A percentile compares a stretch with the other conserved stretches of the same genome.
phyloP scores from a whole-genome alignment of 768 basidiomycete genomes.

The Dacryopinax primogenitus region DNA sequence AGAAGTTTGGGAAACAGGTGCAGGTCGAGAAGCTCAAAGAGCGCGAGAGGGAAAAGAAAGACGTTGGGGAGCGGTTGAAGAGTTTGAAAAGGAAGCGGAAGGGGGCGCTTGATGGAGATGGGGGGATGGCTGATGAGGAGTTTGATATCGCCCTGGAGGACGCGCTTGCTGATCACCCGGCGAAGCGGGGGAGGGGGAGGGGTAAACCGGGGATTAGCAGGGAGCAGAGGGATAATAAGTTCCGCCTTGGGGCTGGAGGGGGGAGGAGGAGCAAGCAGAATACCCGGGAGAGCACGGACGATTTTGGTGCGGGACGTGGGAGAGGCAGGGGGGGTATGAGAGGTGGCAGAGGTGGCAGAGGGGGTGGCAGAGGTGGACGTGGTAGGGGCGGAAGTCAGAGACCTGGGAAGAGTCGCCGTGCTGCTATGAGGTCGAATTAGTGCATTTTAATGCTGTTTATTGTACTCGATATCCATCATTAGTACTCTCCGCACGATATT shows the following conservation, averaged over 20 bases:
- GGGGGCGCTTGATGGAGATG: slow-evolving; percentile 54
- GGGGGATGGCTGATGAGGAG: slow-evolving; percentile 46
- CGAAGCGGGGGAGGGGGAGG: slow-evolving; percentile 39
- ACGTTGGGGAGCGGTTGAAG: slow-evolving; percentile 75
- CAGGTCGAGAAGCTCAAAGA: slow-evolving; percentile 90
- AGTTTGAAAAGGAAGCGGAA: slow-evolving; percentile 85
- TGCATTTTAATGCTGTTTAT: background rate
- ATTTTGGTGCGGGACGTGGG: slow-evolving; percentile 42
- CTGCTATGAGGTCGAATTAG: background rate
- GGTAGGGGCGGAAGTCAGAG: slow-evolving; percentile 18
- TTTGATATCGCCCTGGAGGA: slow-evolving; percentile 90
- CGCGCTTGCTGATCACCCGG: slow-evolving; percentile 61
- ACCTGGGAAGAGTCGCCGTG: background rate
- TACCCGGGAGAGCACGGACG: slow-evolving; percentile 65
- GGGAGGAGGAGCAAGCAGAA: slow-evolving; percentile 62
- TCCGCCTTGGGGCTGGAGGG: slow-evolving; percentile 53
- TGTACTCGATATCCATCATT: too few species aligned
- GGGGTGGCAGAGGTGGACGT: slow-evolving; percentile 25
- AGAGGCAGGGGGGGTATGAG: slow-evolving; percentile 20
- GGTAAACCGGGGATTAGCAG: slow-evolving; percentile 37
- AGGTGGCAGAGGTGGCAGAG: slow-evolving; percentile 21
- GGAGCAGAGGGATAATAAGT: slow-evolving; percentile 60
- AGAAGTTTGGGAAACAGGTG: slow-evolving; percentile 97
- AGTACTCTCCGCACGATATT: too few species aligned
- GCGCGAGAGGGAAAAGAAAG: slow-evolving; percentile 78